Evolutionary conservation across 192 early-diverging fungal genomes (phyloP), one percentile per base, ranked within the genome.

Genomic region (Backusella australiensis): DNA sequence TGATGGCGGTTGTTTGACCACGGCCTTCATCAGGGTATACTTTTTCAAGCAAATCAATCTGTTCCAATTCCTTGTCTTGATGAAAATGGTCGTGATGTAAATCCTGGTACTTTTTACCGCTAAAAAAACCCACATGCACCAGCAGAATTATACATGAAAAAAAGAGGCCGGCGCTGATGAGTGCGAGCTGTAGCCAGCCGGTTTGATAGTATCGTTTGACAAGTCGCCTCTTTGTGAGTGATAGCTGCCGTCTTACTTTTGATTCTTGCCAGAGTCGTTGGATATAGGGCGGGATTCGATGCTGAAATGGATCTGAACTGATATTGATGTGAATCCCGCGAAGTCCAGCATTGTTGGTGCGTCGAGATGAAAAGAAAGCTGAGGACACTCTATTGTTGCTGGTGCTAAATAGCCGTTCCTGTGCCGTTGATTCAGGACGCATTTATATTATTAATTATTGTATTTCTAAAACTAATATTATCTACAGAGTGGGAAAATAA

Each of bases 11-110:
- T 6, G 84, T 77, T 69, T 82, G 79, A 26, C 80, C 74, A 12
- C 81, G 72, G 2, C 88, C 88, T 21, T 86, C 86, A 32, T 78
- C 83, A 0, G 88, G 88, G 44, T 83, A 80, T 70, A 88, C 39
- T 32, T 86, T 79, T 49, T 80, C 76, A 6, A 83, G 42, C 8
- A 83, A 53, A 71, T 83, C 82, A 34, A 83, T 71, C 75, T 82
- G 75, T 21, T 71, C 56, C 1, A 76, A 52, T 41, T 17, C 52
- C 4, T 39, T 34, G 2, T 41, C 23, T 4, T 46, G 38, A 15
- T 68, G 32, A 39, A 70, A 46, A 70, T 72, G 72, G 17, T 82
- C 81, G n/a, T 78, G 72, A 34, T 78, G 76, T 44, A 49, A 72
- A 32, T 79, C 75, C 41, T 80, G 76, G 53, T 78, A 80, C 42